Evolutionary conservation across 2,329 filamentous ascomycete species (phyloP).

Genomic region (Claviceps sp.): DNA sequence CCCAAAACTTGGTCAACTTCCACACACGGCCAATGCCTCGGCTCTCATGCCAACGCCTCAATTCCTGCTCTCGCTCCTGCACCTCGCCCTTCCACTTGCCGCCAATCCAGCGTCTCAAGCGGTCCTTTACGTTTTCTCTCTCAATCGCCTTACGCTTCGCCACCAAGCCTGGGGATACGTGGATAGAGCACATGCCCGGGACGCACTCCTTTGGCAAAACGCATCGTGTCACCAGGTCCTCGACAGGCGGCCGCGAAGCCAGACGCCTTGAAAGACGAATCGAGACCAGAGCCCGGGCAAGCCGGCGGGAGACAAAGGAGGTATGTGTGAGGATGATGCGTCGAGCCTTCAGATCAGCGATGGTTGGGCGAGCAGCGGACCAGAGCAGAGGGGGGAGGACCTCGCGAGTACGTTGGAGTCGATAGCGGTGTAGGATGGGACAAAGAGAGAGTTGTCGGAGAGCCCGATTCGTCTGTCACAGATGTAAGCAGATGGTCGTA

Average conservation of each 20-base stretch:
- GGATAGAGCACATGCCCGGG: constrained; percentile 25
- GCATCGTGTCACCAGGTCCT: constrained; percentile 46
- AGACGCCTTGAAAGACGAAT: constrained; percentile 53
- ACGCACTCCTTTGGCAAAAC: constrained; percentile 55
- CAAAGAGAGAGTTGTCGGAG: constrained; percentile 49
- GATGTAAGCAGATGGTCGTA: background rate
- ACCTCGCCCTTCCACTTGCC: constrained; percentile 42
- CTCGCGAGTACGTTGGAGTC: constrained; percentile 42
- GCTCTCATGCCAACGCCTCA: constrained; percentile 34
- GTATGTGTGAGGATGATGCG: constrained; percentile 56
- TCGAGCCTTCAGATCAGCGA: constrained; percentile 47
- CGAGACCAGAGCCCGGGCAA: constrained; percentile 49
- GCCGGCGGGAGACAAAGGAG: constrained; percentile 47
- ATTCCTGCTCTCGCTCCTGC: constrained; percentile 32
- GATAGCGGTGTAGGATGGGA: constrained; percentile 51
- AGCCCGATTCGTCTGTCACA: constrained; percentile 42
- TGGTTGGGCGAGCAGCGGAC: constrained; percentile 43
- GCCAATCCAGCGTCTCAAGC: constrained; percentile 50
- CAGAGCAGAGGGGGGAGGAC: constrained; percentile 42
- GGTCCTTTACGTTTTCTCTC: constrained; percentile 54
- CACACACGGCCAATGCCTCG: constrained; percentile 44
- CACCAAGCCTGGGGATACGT: constrained; percentile 47
- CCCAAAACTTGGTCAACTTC: constrained; percentile 53
- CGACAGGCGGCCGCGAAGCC: constrained; percentile 43
- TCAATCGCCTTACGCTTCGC: constrained; percentile 50